phyloP scores from a whole-genome alignment of 1,284 basidiomycete species.

The Earliella scabrosa region DNA sequence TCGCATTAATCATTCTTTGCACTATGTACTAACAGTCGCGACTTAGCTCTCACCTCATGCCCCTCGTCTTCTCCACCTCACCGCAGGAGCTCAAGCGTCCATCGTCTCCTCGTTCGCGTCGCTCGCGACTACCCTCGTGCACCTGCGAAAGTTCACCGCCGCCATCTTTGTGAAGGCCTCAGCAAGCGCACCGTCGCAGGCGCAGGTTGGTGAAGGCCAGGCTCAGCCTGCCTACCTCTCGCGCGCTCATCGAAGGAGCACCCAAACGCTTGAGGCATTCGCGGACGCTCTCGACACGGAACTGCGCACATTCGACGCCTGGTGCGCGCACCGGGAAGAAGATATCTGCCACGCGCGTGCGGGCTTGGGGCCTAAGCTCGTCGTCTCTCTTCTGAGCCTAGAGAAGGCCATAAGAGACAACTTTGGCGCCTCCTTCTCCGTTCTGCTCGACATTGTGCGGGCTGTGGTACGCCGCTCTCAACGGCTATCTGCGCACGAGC shows the following conservation, averaged over 20 bases:
- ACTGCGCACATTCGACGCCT: constrained; percentile 61
- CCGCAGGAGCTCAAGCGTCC: constrained; percentile 62
- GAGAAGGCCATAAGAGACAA: constrained; percentile 59
- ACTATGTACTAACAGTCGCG: not conserved
- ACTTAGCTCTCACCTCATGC: constrained; percentile 48
- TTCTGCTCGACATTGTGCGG: constrained; percentile 50
- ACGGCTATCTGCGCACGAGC: constrained; percentile 32
- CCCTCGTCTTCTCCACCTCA: constrained; percentile 69
- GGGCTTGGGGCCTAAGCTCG: constrained; percentile 45
- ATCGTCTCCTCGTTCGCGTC: constrained; percentile 60
- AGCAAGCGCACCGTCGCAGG: constrained; percentile 6
- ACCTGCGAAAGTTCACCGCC: constrained; percentile 62
- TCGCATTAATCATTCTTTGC: not conserved
- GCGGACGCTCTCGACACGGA: constrained; percentile 72
- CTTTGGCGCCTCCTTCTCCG: constrained; percentile 61
- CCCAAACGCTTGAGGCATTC: constrained; percentile 80
- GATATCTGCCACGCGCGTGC: constrained; percentile 58
- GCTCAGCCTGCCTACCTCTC: constrained; percentile 19
- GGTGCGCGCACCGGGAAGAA: constrained; percentile 75
- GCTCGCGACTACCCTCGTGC: constrained; percentile 60
- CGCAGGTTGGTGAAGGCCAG: constrained; percentile 1
- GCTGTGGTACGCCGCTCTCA: constrained; percentile 32
- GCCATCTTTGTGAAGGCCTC: constrained; percentile 43
- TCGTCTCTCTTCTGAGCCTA: constrained; percentile 71
- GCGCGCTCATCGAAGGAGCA: constrained; percentile 31